These are phyloP conservation scores for Suhomyces wounanorum DNA, from an alignment of 1,139 yeast genomes.

Conservation along the genomic window DNA sequence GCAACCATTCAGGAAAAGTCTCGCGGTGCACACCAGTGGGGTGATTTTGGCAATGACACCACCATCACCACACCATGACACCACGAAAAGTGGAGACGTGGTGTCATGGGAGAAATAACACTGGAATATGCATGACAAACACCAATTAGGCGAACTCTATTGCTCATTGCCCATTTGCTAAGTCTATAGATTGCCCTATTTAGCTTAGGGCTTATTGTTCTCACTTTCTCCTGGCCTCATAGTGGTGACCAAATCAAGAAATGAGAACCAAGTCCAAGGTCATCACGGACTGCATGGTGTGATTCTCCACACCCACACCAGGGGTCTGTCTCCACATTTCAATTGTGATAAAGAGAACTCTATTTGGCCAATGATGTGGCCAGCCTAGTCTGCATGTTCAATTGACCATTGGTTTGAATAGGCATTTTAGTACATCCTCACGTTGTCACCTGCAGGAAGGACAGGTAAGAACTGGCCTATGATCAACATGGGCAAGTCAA, in stretches of 20 bases:
- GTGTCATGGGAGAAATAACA: no score
- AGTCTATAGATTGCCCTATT: background rate
- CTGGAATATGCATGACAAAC: background rate
- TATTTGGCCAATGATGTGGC: background rate
- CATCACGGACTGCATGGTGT: background rate
- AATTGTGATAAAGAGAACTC: background rate
- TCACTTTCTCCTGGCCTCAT: background rate
- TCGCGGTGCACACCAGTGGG: conserved; percentile 2
- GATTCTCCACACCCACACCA: background rate
- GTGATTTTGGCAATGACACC: conserved; percentile 2
- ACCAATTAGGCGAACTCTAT: background rate
- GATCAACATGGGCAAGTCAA: conserved; percentile 75
- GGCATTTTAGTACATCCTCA: conserved; percentile 30
- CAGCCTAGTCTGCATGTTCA: no score
- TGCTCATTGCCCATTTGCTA: background rate
- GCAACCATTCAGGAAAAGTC: background rate
- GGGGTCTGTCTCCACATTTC: background rate
- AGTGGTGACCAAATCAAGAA: background rate
- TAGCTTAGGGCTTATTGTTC: no score
- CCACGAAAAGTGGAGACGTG: no score
- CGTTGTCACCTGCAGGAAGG: conserved; percentile 43
- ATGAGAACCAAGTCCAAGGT: background rate
- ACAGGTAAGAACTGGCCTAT: conserved; percentile 50
- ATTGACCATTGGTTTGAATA: no score
- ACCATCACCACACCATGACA: background rate